Conservation (phyloP, 2,329 filamentous ascomycete species). For the Neocatenulostroma microsporum region DNA sequence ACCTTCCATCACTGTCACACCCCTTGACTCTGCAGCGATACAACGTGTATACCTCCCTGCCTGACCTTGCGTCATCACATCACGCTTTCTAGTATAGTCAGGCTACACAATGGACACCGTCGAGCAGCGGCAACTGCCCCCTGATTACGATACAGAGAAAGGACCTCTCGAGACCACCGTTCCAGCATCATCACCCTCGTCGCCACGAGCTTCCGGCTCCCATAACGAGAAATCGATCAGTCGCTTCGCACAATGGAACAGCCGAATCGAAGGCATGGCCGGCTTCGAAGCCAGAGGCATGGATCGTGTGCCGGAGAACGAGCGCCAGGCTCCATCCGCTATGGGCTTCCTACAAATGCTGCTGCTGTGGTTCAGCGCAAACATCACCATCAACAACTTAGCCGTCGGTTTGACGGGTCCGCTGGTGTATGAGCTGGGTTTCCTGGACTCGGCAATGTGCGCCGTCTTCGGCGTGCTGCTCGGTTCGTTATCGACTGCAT, state of each 20-base stretch:
- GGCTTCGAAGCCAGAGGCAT: conserved; percentile 31
- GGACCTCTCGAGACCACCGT: too few species aligned
- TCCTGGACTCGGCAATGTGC: conserved; percentile 34
- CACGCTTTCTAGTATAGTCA: too few species aligned
- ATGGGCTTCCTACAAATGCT: conserved; percentile 12
- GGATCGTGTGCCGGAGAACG: conserved; percentile 25
- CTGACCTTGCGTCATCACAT: too few species aligned
- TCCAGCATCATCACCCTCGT: too few species aligned
- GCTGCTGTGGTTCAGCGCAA: conserved; percentile 14
- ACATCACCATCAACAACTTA: conserved; percentile 30
- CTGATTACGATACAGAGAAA: too few species aligned
- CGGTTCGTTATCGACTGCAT: conserved; percentile 30
- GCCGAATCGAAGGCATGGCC: conserved; percentile 21
- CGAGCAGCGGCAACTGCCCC: too few species aligned
- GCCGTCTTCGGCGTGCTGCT: conserved; percentile 32
- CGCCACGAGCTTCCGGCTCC: too few species aligned
- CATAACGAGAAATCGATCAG: neutral
- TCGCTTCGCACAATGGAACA: conserved; percentile 15
- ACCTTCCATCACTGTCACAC: too few species aligned
- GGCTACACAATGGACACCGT: too few species aligned
- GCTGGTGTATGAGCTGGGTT: conserved; percentile 32
- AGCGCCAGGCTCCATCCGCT: conserved; percentile 14
- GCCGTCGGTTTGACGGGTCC: conserved; percentile 37
- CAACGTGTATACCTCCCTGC: too few species aligned
- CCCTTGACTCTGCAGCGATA: too few species aligned